Conservation (phyloP, 108 stramenopile genomes). For the Stephanodiscus triporus region DNA sequence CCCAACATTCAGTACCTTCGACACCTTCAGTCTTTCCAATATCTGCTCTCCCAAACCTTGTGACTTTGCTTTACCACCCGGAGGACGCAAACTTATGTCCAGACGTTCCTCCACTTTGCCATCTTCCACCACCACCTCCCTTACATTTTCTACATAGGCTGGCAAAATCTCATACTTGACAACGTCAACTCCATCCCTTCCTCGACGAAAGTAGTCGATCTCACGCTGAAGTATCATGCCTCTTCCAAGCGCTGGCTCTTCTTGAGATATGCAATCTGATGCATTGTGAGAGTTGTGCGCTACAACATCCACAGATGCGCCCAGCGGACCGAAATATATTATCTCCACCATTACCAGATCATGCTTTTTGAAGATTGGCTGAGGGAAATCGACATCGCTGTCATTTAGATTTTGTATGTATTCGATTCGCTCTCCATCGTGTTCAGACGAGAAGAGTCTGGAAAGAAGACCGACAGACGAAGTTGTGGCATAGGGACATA, state of each 20-base stretch:
- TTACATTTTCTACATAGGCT: conserved; percentile 71
- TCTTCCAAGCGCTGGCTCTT: conserved; percentile 64
- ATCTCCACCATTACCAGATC: conserved; percentile 81
- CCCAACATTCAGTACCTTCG: conserved; percentile 55
- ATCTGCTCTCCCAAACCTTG: conserved; percentile 57
- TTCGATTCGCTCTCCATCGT: background rate
- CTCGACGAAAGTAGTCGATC: conserved; percentile 75
- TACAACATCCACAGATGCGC: conserved; percentile 75
- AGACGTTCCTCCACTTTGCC: conserved; percentile 52
- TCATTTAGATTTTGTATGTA: conserved; percentile 6
- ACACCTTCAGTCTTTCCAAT: conserved; percentile 54
- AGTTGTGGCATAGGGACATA: background rate
- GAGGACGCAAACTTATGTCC: conserved; percentile 65
- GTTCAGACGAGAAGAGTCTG: background rate
- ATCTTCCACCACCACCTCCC: conserved; percentile 56
- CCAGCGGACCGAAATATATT: conserved; percentile 74
- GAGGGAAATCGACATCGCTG: conserved; percentile 20
- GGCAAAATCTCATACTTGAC: conserved; percentile 77
- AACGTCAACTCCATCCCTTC: conserved; percentile 70
- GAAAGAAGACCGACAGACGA: conserved; percentile 5
- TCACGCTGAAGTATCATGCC: conserved; percentile 80
- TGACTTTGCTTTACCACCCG: conserved; percentile 78
- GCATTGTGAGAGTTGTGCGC: conserved; percentile 60
- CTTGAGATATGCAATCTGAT: conserved; percentile 60
- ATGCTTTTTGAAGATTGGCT: conserved; percentile 59